phyloP scores from a whole-genome alignment of 2,329 filamentous ascomycete genomes.

The Fusarium continuum region DNA sequence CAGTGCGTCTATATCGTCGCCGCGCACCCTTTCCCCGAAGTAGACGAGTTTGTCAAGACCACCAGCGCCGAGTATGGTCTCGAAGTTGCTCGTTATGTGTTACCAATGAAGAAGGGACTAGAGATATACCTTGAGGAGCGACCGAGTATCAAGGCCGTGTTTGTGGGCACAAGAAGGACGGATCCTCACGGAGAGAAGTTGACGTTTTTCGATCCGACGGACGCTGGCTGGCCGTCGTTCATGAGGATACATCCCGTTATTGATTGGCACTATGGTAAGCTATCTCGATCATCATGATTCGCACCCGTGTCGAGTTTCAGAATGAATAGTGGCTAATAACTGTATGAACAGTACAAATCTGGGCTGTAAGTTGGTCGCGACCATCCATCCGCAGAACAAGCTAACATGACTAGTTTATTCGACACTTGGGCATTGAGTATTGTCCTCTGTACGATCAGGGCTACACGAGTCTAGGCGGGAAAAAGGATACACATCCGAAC shows the following conservation, averaged over 20 bases:
- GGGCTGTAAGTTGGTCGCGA: conserved; percentile 73
- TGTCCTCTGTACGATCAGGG: conserved; percentile 87
- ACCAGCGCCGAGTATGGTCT: conserved; percentile 78
- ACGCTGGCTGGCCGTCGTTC: conserved; percentile 88
- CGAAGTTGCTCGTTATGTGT: conserved; percentile 75
- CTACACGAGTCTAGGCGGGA: conserved; percentile 92
- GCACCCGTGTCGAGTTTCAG: rapidly evolving
- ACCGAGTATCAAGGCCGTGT: conserved; percentile 68
- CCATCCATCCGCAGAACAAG: background rate
- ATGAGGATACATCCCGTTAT: conserved; percentile 96
- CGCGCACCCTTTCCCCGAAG: conserved; percentile 82
- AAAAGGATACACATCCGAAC: conserved; percentile 88
- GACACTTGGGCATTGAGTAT: conserved; percentile 81
- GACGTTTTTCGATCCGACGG: conserved; percentile 86
- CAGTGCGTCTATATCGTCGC: conserved; percentile 92
- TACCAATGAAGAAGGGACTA: conserved; percentile 85
- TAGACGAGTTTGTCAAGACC: conserved; percentile 81
- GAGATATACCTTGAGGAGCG: conserved; percentile 75
- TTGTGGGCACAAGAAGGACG: conserved; percentile 78
- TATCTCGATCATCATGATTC: background rate
- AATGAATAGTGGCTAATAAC: conserved; percentile 1
- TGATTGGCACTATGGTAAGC: conserved; percentile 80
- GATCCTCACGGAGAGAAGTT: conserved; percentile 87
- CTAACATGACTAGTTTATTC: conserved; percentile 71
- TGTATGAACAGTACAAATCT: conserved; percentile 72